Percentiles rank a stretch among this genome's conserved stretches.
Evolutionary conservation across 2,329 filamentous ascomycete species (phyloP).

Genomic region (Aureobasidium zeae): DNA sequence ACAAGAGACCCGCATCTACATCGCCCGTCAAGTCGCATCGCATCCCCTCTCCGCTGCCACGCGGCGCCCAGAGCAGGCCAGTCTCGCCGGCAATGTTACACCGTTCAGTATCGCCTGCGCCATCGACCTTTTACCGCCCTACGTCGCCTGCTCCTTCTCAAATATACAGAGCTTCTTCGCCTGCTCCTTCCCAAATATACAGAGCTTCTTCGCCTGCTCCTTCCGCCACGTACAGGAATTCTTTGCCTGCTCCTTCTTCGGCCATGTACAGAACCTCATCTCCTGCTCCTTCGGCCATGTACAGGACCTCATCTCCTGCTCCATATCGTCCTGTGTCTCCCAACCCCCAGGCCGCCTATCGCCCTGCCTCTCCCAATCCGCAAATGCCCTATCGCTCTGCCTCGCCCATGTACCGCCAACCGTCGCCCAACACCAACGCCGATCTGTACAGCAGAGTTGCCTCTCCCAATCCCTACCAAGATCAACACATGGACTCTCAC

Average conservation of each 20-base stretch:
- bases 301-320: conserved; percentile 20
- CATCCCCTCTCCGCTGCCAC: conserved; percentile 27
- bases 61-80: conserved; percentile 21
- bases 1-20: conserved; percentile 20
- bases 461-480: conserved; percentile 16
- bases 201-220: conserved; percentile 21
- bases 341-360: conserved; percentile 7
- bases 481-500: conserved; percentile 23
- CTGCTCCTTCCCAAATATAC: conserved; percentile 19
- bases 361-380: conserved; percentile 22
- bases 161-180: conserved; percentile 21
- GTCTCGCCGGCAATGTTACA: conserved; percentile 20
- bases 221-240: conserved; percentile 23
- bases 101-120: conserved; percentile 22
- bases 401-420: conserved; percentile 4
- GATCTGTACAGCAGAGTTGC: conserved; percentile 6
- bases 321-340: conserved; percentile 17
- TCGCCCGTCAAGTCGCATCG: conserved; percentile 21
- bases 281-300: conserved; percentile 21
- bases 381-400: too few relatives aligned
- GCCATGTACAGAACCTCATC: conserved; percentile 21
- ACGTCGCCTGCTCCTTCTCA: conserved; percentile 34
- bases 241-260: conserved; percentile 17
- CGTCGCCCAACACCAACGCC: conserved; percentile 16
- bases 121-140: conserved; percentile 23